phyloP scores from a whole-genome alignment of 805 yeast species.

The Barnettozyma populi region DNA sequence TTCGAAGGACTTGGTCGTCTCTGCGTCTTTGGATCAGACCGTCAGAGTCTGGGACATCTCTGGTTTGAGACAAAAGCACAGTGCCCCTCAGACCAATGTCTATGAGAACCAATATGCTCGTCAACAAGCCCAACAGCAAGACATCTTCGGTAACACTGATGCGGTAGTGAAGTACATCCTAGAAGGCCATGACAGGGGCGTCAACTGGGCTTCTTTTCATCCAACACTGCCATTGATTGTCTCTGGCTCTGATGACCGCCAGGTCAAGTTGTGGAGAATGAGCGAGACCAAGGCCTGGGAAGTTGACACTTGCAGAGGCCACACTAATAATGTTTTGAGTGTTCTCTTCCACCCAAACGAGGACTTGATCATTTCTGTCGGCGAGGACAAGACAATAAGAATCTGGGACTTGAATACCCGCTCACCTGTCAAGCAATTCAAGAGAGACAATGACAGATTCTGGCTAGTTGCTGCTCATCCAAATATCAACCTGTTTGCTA shows the following conservation, averaged over 20 bases:
- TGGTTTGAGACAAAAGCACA: conserved; percentile 90
- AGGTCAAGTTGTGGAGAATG: conserved; percentile 96
- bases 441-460: conserved; percentile 90
- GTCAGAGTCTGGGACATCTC: conserved; percentile 98
- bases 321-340: conserved; percentile 86
- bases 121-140: conserved; percentile 76
- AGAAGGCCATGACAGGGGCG: conserved; percentile 98
- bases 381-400: conserved; percentile 94
- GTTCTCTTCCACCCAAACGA: conserved; percentile 91
- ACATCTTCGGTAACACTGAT: conserved; percentile 89
- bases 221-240: conserved; percentile 93
- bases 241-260: conserved; percentile 93
- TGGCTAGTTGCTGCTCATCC: conserved; percentile 93
- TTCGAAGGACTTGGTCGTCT: conserved; percentile 85
- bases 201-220: conserved; percentile 97
- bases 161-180: conserved; percentile 92
- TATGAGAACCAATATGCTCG: conserved; percentile 38
- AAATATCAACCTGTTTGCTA: conserved; percentile 83
- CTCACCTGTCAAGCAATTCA: conserved; percentile 88
- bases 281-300: conserved; percentile 98
- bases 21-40: conserved; percentile 96
- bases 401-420: conserved; percentile 96
- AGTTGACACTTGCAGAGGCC: conserved; percentile 97
- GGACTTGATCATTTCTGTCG: conserved; percentile 86
- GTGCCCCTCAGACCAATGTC: conserved; percentile 60